A percentile compares a stretch with the other conserved stretches of the same genome.
These are phyloP conservation scores for Amanita thiersii DNA, from an alignment of 768 basidiomycete genomes.

Conservation along the genomic window DNA sequence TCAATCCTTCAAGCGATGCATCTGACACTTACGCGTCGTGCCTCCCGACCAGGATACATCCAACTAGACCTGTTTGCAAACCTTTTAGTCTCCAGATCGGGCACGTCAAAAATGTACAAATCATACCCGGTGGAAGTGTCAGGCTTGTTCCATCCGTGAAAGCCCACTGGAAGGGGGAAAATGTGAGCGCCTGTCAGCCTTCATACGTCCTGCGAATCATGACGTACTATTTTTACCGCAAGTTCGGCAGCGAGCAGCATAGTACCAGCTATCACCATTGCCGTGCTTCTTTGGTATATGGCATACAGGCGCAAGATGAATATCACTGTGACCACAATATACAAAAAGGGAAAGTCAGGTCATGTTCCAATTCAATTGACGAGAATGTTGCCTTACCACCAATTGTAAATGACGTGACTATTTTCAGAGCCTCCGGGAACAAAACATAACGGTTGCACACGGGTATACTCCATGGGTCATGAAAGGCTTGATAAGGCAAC, in stretches of 20 bases:
- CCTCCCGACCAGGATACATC: constrained; percentile 27
- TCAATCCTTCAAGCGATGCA: background rate
- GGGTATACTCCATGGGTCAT: constrained; percentile 22
- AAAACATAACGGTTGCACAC: constrained; percentile 25
- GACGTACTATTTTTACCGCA: constrained; percentile 24
- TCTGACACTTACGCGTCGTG: constrained; percentile 16
- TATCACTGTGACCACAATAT: constrained; percentile 13
- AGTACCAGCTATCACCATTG: constrained; percentile 14
- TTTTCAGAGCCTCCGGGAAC: constrained; percentile 26
- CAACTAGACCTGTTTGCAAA: constrained; percentile 19
- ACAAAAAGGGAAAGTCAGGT: background rate
- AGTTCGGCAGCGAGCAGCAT: constrained; percentile 18
- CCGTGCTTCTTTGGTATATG: constrained; percentile 18
- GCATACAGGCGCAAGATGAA: constrained; percentile 23
- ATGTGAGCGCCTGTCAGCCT: background rate
- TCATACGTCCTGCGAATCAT: background rate
- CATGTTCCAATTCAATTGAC: background rate
- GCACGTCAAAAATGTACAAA: background rate
- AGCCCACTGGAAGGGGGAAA: constrained; percentile 20
- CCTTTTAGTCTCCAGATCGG: background rate
- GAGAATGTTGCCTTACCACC: constrained; percentile 16
- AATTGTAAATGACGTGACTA: constrained; percentile 22
- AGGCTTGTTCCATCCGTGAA: constrained; percentile 26
- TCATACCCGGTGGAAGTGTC: constrained; percentile 21
- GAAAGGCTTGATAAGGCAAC: constrained; percentile 17